phyloP scores from a whole-genome alignment of 495 filamentous ascomycete genomes.

The Penicilliopsis zonata region DNA sequence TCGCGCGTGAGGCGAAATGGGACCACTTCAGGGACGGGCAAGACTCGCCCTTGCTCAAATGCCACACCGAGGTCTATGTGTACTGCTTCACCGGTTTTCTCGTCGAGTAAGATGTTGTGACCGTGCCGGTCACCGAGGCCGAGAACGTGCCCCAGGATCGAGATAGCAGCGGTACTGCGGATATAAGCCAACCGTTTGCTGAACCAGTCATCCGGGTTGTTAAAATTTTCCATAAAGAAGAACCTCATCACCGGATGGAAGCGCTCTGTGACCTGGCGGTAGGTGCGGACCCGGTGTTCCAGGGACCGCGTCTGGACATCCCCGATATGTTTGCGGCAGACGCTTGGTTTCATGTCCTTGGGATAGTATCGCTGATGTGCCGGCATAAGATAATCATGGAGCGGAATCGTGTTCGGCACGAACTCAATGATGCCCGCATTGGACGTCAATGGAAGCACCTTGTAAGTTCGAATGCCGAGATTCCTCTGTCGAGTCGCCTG shows the following conservation, averaged over 20 bases:
- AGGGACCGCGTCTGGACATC: constrained; percentile 54
- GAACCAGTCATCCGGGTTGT: constrained; percentile 95
- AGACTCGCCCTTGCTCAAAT: constrained; percentile 87
- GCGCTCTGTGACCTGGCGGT: constrained; percentile 57
- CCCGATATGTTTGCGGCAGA: constrained; percentile 65
- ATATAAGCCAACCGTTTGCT: constrained; percentile 76
- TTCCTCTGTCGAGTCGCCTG: constrained; percentile 78
- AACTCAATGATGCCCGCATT: constrained; percentile 94
- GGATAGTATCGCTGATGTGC: constrained; percentile 82
- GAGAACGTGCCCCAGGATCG: constrained; percentile 85
- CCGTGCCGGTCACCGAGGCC: constrained; percentile 94
- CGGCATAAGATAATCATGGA: constrained; percentile 83
- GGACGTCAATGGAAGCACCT: constrained; percentile 77
- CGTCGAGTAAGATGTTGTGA: constrained; percentile 91
- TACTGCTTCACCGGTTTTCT: constrained; percentile 81
- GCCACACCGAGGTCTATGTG: constrained; percentile 96
- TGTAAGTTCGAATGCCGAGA: constrained; percentile 85
- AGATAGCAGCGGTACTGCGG: constrained; percentile 83
- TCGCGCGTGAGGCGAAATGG: constrained; percentile 93
- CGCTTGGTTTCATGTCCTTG: constrained; percentile 61
- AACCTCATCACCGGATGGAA: constrained; percentile 93
- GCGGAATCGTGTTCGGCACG: constrained; percentile 78
- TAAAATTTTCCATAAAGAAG: constrained; percentile 93
- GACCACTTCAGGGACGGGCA: constrained; percentile 89
- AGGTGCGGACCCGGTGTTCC: constrained; percentile 61